Evolutionary conservation across 768 basidiomycete genomes (phyloP).

Genomic region (Tulasnella sp.): DNA sequence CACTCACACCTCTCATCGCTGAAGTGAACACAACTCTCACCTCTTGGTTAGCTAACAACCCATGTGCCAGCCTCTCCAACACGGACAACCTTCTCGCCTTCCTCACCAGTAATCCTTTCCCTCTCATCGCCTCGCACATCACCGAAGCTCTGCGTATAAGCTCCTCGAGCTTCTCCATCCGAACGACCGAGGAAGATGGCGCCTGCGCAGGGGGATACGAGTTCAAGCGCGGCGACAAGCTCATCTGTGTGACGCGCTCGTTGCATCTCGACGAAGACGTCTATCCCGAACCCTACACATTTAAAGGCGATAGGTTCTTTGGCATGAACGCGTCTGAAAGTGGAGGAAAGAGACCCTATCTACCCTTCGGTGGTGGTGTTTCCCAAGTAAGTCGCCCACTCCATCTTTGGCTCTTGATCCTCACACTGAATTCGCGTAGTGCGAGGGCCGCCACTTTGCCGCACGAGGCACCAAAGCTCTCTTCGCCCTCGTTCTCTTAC

Average conservation of each 20-base stretch:
- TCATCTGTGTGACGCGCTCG: constrained; percentile 10
- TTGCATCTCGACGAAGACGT: constrained; percentile 2
- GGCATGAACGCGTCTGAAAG: background rate
- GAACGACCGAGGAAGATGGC: background rate
- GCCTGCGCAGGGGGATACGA: background rate
- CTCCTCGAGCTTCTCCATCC: constrained; percentile 3
- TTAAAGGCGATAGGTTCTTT: constrained; percentile 6
- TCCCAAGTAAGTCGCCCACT: constrained; percentile 8
- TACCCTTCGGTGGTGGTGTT: constrained; percentile 10
- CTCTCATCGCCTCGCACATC: background rate
- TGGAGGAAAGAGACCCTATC: background rate
- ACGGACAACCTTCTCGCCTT: background rate
- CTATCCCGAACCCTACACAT: background rate
- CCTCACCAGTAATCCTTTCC: background rate
- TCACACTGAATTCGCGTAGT: constrained; percentile 6
- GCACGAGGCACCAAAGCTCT: constrained; percentile 11
- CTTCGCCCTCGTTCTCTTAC: background rate
- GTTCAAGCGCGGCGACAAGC: background rate
- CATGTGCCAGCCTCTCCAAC: background rate
- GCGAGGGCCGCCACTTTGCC: constrained; percentile 20
- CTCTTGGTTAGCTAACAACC: background rate
- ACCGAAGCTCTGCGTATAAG: background rate
- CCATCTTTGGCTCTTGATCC: background rate
- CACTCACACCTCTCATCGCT: background rate
- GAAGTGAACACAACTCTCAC: background rate